phyloP scores from a whole-genome alignment of 495 filamentous ascomycete species.

The Monascus purpureus region DNA sequence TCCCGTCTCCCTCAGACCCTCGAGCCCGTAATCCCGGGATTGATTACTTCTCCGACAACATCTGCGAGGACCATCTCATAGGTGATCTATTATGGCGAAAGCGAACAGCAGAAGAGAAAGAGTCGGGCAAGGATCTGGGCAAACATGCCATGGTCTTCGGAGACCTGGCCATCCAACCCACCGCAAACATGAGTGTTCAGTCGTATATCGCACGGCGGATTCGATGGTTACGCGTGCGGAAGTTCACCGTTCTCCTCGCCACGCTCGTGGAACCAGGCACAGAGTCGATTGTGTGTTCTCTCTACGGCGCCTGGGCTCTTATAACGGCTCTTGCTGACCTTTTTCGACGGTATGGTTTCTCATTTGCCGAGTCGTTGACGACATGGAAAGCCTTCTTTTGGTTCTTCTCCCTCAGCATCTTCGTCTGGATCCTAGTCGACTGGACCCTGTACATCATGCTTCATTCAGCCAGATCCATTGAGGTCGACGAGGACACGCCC shows the following conservation, averaged over 20 bases:
- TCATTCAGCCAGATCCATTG: constrained; percentile 55
- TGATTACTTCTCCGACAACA: constrained; percentile 86
- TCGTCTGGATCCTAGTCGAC: constrained; percentile 61
- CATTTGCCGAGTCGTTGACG: constrained; percentile 18
- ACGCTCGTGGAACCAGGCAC: constrained; percentile 92
- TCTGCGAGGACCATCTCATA: constrained; percentile 96
- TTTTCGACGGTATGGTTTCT: constrained; percentile 35
- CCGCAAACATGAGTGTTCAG: constrained; percentile 60
- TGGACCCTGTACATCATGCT: constrained; percentile 57
- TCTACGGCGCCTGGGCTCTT: constrained; percentile 64
- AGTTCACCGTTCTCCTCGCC: constrained; percentile 81
- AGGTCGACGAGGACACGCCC: constrained; percentile 58
- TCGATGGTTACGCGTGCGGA: constrained; percentile 85
- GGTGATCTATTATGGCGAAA: constrained; percentile 78
- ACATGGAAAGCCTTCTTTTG: constrained; percentile 56
- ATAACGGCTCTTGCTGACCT: constrained; percentile 56
- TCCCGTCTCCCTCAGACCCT: constrained; percentile 19
- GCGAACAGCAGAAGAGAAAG: constrained; percentile 29
- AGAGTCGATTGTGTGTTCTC: constrained; percentile 71
- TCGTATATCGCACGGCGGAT: constrained; percentile 75
- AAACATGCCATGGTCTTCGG: constrained; percentile 78
- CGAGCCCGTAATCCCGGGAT: constrained; percentile 46
- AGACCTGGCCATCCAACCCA: constrained; percentile 82
- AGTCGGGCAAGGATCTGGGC: constrained; percentile 34
- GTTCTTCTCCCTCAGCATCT: constrained; percentile 53